Evolutionary conservation across 106 monocot genomes (phyloP).

Genomic region (Dioscorea zingiberensis): DNA sequence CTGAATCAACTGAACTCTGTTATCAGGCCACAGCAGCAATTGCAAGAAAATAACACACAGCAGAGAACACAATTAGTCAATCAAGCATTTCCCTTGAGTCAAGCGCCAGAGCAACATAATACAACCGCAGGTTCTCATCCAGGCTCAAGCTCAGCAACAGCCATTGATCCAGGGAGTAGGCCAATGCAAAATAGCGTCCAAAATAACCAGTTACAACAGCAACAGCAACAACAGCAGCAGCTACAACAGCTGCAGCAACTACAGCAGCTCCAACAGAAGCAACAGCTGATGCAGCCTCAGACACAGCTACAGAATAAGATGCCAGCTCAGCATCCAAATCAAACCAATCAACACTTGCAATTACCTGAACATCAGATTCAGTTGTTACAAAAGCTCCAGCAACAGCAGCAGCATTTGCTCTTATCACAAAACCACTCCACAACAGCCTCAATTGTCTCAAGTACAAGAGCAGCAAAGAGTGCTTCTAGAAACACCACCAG

Average conservation of each 20-base stretch:
- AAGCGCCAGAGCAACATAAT: neutral
- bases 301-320: slow-evolving; percentile 41
- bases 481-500: slow-evolving; percentile 32
- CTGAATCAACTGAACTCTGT: slow-evolving; percentile 33
- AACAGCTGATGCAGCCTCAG: slow-evolving; percentile 36
- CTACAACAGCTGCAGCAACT: slow-evolving; percentile 22
- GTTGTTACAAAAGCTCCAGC: slow-evolving; percentile 65
- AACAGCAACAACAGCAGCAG: slow-evolving; percentile 2
- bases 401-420: slow-evolving; percentile 19
- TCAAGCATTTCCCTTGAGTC: neutral
- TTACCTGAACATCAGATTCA: slow-evolving; percentile 39
- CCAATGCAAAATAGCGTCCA: neutral
- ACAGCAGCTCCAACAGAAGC: slow-evolving; percentile 14
- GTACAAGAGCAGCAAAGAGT: slow-evolving; percentile 59
- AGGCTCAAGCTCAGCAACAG: neutral
- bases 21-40: slow-evolving; percentile 42
- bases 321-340: slow-evolving; percentile 26
- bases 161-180: neutral
- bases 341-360: slow-evolving; percentile 39
- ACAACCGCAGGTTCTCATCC: neutral
- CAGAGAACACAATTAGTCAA: neutral
- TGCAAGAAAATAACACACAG: slow-evolving; percentile 16
- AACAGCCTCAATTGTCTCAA: slow-evolving; percentile 36
- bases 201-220: neutral
- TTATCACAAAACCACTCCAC: slow-evolving; percentile 35